phyloP scores from a whole-genome alignment of 305 asterid genomes.

The Fraxinus velutina region DNA sequence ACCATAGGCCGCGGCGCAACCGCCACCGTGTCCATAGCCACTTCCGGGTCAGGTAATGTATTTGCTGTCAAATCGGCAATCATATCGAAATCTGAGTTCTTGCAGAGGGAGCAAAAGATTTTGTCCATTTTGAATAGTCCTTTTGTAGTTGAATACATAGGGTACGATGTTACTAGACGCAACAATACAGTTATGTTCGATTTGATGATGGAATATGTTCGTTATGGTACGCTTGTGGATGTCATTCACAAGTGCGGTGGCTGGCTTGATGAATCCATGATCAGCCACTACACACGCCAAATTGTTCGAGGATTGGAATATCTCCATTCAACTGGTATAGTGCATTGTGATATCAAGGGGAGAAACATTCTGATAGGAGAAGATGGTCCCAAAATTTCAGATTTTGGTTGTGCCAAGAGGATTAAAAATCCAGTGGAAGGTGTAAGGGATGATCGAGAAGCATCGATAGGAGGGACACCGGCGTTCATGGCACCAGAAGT shows the following conservation, averaged over 20 bases:
- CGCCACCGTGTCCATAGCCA: slow-evolving; percentile 56
- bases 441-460: slow-evolving; percentile 23
- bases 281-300: slow-evolving; percentile 36
- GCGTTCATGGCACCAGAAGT: slow-evolving; percentile 83
- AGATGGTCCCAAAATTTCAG: slow-evolving; percentile 49
- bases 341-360: slow-evolving; percentile 80
- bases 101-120: slow-evolving; percentile 48
- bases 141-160: slow-evolving; percentile 48
- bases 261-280: slow-evolving; percentile 31
- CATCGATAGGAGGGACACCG: slow-evolving; percentile 54
- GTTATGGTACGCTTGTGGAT: slow-evolving; percentile 46
- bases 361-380: slow-evolving; percentile 47
- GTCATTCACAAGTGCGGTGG: slow-evolving; percentile 33
- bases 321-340: slow-evolving; percentile 57
- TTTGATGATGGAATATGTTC: slow-evolving; percentile 53
- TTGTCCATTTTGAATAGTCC: slow-evolving; percentile 41
- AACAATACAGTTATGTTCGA: slow-evolving; percentile 37
- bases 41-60: slow-evolving; percentile 28
- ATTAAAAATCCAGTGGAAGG: neutral
- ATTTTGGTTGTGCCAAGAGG: slow-evolving; percentile 67
- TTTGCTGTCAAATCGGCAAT: slow-evolving; percentile 63
- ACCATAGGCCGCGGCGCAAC: slow-evolving; percentile 65
- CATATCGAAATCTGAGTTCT: slow-evolving; percentile 30
- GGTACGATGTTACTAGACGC: slow-evolving; percentile 46
- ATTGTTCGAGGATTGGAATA: slow-evolving; percentile 54